Evolutionary conservation across 179 eudicot species (phyloP).

Genomic region (Beta macrorhiza): DNA sequence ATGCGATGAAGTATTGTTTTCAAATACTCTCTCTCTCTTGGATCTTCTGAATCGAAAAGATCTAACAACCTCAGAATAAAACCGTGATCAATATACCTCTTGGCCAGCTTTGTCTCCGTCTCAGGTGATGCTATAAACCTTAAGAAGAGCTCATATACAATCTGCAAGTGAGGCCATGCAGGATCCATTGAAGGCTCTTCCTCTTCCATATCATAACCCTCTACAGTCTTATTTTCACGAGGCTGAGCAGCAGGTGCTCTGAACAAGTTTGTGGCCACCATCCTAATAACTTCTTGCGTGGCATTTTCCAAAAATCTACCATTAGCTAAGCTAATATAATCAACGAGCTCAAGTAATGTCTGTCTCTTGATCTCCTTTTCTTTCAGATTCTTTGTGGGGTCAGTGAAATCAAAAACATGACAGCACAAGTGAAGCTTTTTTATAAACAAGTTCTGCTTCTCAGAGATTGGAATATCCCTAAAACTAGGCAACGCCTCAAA

Average conservation of each 20-base stretch:
- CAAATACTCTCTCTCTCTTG: constrained; percentile 59
- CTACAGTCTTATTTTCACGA: constrained; percentile 47
- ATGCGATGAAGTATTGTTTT: constrained; percentile 66
- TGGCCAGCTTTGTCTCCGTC: constrained; percentile 61
- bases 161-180: constrained; percentile 71
- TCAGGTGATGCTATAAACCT: constrained; percentile 66
- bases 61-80: constrained; percentile 59
- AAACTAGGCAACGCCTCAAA: constrained; percentile 55
- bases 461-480: constrained; percentile 55
- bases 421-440: constrained; percentile 54
- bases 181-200: constrained; percentile 72
- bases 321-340: constrained; percentile 47
- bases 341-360: constrained; percentile 57
- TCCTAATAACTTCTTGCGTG: constrained; percentile 54
- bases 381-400: constrained; percentile 51
- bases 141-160: constrained; percentile 56
- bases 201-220: constrained; percentile 54
- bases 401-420: constrained; percentile 50
- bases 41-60: constrained; percentile 67
- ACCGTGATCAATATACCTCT: constrained; percentile 55
- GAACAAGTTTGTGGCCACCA: constrained; percentile 57
- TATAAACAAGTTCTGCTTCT: constrained; percentile 51
- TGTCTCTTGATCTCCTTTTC: constrained; percentile 66
- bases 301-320: constrained; percentile 50
- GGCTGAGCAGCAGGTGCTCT: constrained; percentile 50